These are phyloP conservation scores for Bothriochloa decipiens DNA, from an alignment of 176 grass and related monocot genomes.

Conservation along the genomic window DNA sequence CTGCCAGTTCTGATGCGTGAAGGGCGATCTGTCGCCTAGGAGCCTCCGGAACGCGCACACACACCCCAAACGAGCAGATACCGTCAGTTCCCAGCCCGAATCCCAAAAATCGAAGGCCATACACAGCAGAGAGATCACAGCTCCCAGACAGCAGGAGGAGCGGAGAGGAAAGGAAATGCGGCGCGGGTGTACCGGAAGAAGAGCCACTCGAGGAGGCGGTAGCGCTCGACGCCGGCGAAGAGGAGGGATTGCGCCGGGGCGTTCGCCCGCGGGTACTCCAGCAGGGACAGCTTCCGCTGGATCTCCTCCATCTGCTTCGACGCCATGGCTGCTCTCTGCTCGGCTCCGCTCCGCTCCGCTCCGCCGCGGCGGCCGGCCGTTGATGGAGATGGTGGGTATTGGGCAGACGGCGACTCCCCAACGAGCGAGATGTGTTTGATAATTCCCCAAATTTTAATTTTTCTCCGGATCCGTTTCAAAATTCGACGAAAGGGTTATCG, in stretches of 20 bases:
- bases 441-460: neutral
- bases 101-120: neutral
- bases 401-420: neutral
- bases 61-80: slow-evolving; percentile 24
- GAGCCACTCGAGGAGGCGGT: slow-evolving; percentile 97
- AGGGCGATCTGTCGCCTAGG: slow-evolving; percentile 92
- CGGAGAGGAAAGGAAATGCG: slow-evolving; percentile 19
- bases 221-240: slow-evolving; percentile 94
- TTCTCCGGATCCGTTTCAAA: neutral
- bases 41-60: slow-evolving; percentile 56
- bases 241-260: slow-evolving; percentile 91
- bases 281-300: slow-evolving; percentile 82
- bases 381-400: neutral
- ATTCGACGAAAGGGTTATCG: neutral
- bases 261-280: slow-evolving; percentile 78
- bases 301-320: slow-evolving; percentile 99
- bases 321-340: slow-evolving; percentile 56
- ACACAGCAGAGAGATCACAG: slow-evolving; percentile 19
- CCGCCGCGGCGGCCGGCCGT: neutral
- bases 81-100: slow-evolving; percentile 23
- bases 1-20: slow-evolving; percentile 97
- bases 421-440: neutral
- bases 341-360: neutral
- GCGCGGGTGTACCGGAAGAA: slow-evolving; percentile 75
- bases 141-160: neutral